Evolutionary conservation across 192 early-diverging fungal genomes (phyloP).

Genomic region (Phlyctochytrium planicorne): DNA sequence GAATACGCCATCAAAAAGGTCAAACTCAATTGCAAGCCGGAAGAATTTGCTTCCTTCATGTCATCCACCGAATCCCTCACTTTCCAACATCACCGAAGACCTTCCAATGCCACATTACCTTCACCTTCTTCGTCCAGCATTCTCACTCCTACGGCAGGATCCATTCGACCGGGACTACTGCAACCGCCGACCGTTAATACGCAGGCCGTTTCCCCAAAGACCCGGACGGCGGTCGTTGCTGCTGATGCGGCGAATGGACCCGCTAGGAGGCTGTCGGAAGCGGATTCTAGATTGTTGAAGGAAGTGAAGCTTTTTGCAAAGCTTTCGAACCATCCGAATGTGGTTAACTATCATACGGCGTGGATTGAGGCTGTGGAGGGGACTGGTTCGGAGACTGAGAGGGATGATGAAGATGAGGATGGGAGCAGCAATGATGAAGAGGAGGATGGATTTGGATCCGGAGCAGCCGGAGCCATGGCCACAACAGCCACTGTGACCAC

Average conservation of each 20-base stretch:
- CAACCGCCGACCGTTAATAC: neutral
- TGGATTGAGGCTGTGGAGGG: slow-evolving; percentile 43
- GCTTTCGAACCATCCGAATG: slow-evolving; percentile 47
- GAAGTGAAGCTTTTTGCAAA: slow-evolving; percentile 52
- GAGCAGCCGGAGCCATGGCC: neutral
- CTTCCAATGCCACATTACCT: neutral
- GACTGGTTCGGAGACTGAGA: neutral
- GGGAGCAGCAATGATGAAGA: neutral
- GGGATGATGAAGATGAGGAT: slow-evolving; percentile 18
- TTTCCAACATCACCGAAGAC: neutral
- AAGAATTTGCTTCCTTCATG: slow-evolving; percentile 29
- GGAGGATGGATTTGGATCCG: neutral
- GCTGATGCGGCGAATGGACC: neutral
- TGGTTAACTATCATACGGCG: slow-evolving; percentile 46
- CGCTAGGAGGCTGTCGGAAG: slow-evolving; percentile 13
- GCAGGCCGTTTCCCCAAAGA: neutral
- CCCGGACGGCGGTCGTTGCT: neutral
- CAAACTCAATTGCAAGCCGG: slow-evolving; percentile 32
- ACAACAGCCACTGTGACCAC: neutral
- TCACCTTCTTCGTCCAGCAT: neutral
- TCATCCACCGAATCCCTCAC: slow-evolving; percentile 11
- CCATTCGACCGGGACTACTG: neutral
- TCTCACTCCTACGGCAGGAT: neutral
- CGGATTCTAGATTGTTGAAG: slow-evolving; percentile 37
- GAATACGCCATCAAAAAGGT: slow-evolving; percentile 56